Percentiles rank a stretch among this genome's conserved stretches.
Conservation (phyloP, 768 basidiomycete species). For the Macrolepiota dolichaula region DNA sequence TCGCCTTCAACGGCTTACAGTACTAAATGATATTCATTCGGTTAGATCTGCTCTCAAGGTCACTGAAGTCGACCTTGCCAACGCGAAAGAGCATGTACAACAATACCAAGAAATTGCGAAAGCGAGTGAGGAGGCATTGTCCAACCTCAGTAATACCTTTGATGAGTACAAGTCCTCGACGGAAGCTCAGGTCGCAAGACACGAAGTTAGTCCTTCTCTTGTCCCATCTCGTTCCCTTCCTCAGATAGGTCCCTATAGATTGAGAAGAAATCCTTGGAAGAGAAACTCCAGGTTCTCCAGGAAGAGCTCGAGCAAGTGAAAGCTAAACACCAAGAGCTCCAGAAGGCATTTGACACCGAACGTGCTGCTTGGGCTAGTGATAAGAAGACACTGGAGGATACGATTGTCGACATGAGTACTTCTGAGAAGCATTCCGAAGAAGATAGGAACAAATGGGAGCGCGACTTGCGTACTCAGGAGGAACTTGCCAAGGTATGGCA, state of each 20-base stretch:
- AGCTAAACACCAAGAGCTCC: slow-evolving; percentile 52
- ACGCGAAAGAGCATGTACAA: slow-evolving; percentile 68
- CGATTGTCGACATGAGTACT: slow-evolving; percentile 75
- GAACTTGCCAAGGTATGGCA: slow-evolving; percentile 61
- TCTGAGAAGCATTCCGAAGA: slow-evolving; percentile 68
- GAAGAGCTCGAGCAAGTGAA: slow-evolving; percentile 49
- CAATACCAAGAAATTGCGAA: slow-evolving; percentile 87
- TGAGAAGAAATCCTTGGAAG: slow-evolving; percentile 60
- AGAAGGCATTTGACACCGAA: slow-evolving; percentile 65
- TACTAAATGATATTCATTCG: background rate
- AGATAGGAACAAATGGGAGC: slow-evolving; percentile 61
- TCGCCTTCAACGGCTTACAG: background rate
- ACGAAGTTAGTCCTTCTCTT: slow-evolving; percentile 50
- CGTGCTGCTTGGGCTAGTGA: slow-evolving; percentile 70
- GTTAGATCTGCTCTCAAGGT: slow-evolving; percentile 71
- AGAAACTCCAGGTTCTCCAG: slow-evolving; percentile 51
- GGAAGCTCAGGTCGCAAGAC: slow-evolving; percentile 62
- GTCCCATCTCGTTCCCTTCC: background rate
- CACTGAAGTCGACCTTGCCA: slow-evolving; percentile 70
- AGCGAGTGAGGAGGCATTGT: slow-evolving; percentile 75
- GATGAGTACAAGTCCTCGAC: slow-evolving; percentile 78
- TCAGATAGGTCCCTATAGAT: slow-evolving; percentile 40
- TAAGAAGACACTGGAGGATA: slow-evolving; percentile 79
- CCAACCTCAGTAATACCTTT: slow-evolving; percentile 64
- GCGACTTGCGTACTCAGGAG: slow-evolving; percentile 62